These are phyloP conservation scores for Crithidia sp. DNA, from an alignment of 208 protist species.

Conservation along the genomic window DNA sequence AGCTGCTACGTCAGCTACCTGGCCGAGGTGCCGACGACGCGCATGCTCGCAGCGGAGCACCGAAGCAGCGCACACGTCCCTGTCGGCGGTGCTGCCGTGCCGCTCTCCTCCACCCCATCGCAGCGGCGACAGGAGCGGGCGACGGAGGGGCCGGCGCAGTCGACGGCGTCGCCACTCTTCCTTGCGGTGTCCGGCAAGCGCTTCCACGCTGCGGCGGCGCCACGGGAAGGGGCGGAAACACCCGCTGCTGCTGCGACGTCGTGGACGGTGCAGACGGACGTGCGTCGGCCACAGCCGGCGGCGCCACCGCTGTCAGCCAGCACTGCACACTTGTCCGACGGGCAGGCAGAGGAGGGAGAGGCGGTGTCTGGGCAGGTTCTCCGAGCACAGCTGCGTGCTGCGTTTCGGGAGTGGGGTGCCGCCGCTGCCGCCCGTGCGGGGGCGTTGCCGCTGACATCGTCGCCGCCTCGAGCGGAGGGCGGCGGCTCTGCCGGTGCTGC, in stretches of 20 bases:
- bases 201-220: background rate
- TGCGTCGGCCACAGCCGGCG: background rate
- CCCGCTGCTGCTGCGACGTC: background rate
- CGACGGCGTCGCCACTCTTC: background rate
- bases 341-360: background rate
- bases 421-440: background rate
- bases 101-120: background rate
- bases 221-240: background rate
- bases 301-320: background rate
- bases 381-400: background rate
- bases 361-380: background rate
- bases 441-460: background rate
- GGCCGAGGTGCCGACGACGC: slow-evolving; percentile 24
- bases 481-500: background rate
- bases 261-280: slow-evolving; percentile 10
- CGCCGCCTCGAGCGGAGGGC: background rate
- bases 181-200: slow-evolving; percentile 1
- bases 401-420: slow-evolving; percentile 2
- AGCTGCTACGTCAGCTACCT: slow-evolving; percentile 29
- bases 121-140: background rate
- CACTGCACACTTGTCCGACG: background rate
- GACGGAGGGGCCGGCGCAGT: background rate
- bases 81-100: background rate
- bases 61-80: background rate
- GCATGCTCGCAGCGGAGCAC: slow-evolving; percentile 11